These are phyloP conservation scores for Rhizoctonia solani DNA, from an alignment of 1,284 basidiomycete genomes.

Conservation along the genomic window DNA sequence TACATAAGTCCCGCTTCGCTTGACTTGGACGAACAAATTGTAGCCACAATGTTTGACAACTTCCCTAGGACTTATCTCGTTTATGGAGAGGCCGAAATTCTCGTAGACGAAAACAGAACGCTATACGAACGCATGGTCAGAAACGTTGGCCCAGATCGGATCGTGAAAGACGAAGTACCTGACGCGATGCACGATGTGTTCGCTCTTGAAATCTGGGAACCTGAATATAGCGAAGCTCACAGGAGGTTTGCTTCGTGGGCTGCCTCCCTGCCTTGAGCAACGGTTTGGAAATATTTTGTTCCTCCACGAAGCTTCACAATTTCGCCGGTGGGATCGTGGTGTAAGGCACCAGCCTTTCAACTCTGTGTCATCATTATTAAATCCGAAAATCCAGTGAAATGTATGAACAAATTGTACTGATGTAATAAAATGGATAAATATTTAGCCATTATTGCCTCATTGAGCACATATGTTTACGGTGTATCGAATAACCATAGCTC, in stretches of 20 bases:
- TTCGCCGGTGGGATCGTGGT: no score
- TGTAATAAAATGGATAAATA: no score
- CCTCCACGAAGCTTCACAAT: no score
- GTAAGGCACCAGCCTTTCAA: no score
- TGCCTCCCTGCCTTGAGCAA: not conserved
- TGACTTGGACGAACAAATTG: conserved; percentile 43
- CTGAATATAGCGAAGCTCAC: conserved; percentile 51
- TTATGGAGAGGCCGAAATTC: conserved; percentile 57
- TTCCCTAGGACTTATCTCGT: conserved; percentile 62
- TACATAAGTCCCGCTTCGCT: conserved; percentile 62
- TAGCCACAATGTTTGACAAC: conserved; percentile 51
- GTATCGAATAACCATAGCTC: no score
- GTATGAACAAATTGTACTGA: no score
- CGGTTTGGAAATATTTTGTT: no score
- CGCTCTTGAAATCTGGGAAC: conserved; percentile 56
- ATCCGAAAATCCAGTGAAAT: no score
- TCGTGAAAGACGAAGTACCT: conserved; percentile 50
- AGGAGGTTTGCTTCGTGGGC: conserved; percentile 25
- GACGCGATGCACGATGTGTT: conserved; percentile 62
- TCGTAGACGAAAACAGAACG: conserved; percentile 55
- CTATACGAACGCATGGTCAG: conserved; percentile 49
- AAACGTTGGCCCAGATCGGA: conserved; percentile 50
- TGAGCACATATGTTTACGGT: no score
- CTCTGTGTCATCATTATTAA: no score
- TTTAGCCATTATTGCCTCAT: no score